These are phyloP conservation scores for Saccharomyces hybrid DNA, from an alignment of 1,139 yeast species.

Conservation along the genomic window DNA sequence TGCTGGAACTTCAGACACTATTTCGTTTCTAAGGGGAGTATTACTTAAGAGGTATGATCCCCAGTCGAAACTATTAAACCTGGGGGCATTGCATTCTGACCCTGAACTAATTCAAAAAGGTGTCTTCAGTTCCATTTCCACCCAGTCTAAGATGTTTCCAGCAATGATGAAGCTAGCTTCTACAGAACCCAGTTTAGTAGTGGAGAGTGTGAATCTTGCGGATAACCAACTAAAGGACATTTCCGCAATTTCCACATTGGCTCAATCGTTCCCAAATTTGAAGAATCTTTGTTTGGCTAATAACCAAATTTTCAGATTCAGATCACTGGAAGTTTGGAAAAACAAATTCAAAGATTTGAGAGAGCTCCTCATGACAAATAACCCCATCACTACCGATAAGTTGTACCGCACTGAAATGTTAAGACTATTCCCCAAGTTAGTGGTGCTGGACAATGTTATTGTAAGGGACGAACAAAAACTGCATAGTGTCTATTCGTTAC, in stretches of 20 bases:
- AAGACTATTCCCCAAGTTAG: constrained; percentile 66
- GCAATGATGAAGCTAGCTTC: constrained; percentile 83
- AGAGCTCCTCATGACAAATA: constrained; percentile 68
- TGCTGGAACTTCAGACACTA: constrained; percentile 38
- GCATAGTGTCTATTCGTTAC: constrained; percentile 46
- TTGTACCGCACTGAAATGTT: constrained; percentile 57
- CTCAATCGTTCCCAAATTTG: constrained; percentile 67
- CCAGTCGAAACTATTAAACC: constrained; percentile 57
- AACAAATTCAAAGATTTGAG: constrained; percentile 65
- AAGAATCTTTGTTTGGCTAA: constrained; percentile 73
- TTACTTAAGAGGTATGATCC: constrained; percentile 61
- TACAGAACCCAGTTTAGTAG: constrained; percentile 37
- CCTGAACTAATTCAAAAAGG: constrained; percentile 55
- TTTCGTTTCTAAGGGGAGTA: constrained; percentile 55
- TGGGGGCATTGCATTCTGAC: constrained; percentile 63
- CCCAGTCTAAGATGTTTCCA: constrained; percentile 75
- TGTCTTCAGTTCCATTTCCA: constrained; percentile 49
- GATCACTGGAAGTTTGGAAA: constrained; percentile 66
- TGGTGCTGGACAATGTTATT: constrained; percentile 68
- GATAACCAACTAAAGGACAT: constrained; percentile 62
- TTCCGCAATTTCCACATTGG: constrained; percentile 53
- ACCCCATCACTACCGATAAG: constrained; percentile 54
- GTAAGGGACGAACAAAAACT: constrained; percentile 67
- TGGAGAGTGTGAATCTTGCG: constrained; percentile 72
- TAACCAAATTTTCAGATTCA: constrained; percentile 55